Evolutionary conservation across 2,329 filamentous ascomycete species (phyloP).

Genomic region (Cercospora beticola): DNA sequence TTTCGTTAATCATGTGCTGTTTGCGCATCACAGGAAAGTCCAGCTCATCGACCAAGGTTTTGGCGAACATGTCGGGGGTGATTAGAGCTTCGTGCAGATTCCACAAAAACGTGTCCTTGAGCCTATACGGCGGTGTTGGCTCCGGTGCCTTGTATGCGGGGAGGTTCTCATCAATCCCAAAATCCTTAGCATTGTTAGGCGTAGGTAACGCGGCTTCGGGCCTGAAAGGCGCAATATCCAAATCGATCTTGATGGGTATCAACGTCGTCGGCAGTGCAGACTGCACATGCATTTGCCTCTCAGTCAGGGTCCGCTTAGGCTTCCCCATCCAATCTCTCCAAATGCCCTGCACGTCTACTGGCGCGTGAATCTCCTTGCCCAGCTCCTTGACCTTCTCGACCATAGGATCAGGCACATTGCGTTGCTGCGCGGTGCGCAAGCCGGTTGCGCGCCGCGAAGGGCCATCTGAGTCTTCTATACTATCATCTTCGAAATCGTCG

Average conservation of each 20-base stretch:
- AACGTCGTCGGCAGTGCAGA: slow-evolving; percentile 81
- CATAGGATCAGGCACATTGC: slow-evolving; percentile 61
- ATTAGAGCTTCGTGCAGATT: slow-evolving; percentile 92
- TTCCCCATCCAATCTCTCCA: slow-evolving; percentile 97
- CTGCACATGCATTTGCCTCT: slow-evolving; percentile 62
- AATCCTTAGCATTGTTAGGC: slow-evolving; percentile 58
- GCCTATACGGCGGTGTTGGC: slow-evolving; percentile 75
- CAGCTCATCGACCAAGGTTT: slow-evolving; percentile 83
- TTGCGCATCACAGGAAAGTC: slow-evolving; percentile 75
- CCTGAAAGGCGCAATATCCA: slow-evolving; percentile 79
- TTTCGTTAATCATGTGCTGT: slow-evolving; percentile 67
- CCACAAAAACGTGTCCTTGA: slow-evolving; percentile 97
- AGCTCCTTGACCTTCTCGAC: slow-evolving; percentile 66
- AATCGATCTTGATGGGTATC: slow-evolving; percentile 93
- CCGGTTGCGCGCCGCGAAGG: slow-evolving; percentile 67
- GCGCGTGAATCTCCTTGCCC: slow-evolving; percentile 75
- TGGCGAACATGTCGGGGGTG: slow-evolving; percentile 95
- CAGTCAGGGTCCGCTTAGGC: slow-evolving; percentile 52
- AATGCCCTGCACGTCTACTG: slow-evolving; percentile 83
- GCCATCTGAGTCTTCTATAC: slow-evolving; percentile 72
- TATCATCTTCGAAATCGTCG: slow-evolving; percentile 89
- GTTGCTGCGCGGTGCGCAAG: slow-evolving; percentile 73
- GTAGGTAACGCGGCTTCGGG: slow-evolving; percentile 65
- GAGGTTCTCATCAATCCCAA: slow-evolving; percentile 66
- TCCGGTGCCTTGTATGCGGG: slow-evolving; percentile 80